Base-by-base conservation (phyloP, 768 basidiomycete genomes). In the Mycena haematopus region DNA sequence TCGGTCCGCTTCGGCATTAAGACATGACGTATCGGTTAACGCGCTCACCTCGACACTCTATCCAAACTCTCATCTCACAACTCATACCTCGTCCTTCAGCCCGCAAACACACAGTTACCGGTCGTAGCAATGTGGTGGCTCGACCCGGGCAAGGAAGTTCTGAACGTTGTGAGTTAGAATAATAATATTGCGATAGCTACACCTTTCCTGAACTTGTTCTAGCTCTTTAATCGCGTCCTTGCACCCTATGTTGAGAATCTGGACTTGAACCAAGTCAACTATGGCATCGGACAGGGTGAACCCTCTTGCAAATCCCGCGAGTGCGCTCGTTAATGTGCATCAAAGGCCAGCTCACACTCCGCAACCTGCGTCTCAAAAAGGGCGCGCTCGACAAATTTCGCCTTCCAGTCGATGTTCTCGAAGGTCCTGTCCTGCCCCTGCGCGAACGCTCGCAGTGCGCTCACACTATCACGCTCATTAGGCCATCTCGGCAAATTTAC, bases 181-280 rank as follows among this genome's bases (percentile, higher is more conserved):
- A 31, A 4, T 31, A 9, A 31, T 5, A 5, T 31, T 4, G 29
- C 29, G 29, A 31, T 31, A n/a, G 29, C 29, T 31, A 31, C 29
- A 31, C 29, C 9, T 33, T 52, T 29, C 45, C 44, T 58, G 50
- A 19, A 51, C 25, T 29, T 29, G 27, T 59, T 55, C 49, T 31
- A 82, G 92, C 74, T 95, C 68, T 92, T 97, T 79, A 96, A 96
- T 74, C 87, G 91, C 66, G 91, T 95, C 65, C 86, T 97, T 52
- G 92, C 93, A 27, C 95, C 94, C 0, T 98, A 98, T 84, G 91
- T 98, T 67, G 94, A 95, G 80, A 96, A 98, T 72, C 78, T 99
- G 74, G 95, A 98, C 75, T 85, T 95, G 73, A 91, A 93, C 73
- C 93, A 96, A 75, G 91, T 99, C 52, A 95, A 95, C 72, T 90